Conservation (phyloP, 1,139 yeast genomes). For the Maudiozyma humilis region DNA sequence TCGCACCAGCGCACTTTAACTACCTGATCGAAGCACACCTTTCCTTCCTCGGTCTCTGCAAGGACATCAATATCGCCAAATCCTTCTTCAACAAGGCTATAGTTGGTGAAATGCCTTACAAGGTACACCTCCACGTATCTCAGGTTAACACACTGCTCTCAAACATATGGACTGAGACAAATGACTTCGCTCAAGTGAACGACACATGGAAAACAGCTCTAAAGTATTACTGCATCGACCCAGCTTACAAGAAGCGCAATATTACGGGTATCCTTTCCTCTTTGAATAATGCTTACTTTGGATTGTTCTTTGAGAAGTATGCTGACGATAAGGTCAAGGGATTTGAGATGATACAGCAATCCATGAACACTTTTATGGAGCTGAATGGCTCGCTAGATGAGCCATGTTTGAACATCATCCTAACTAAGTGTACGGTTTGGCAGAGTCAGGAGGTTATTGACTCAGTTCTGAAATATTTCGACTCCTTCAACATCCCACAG, state of each 20-base stretch:
- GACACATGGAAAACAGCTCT: slow-evolving; percentile 33
- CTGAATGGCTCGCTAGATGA: slow-evolving; percentile 52
- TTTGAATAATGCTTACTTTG: slow-evolving; percentile 59
- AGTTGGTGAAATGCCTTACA: slow-evolving; percentile 57
- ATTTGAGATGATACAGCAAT: slow-evolving; percentile 44
- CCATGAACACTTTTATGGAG: slow-evolving; percentile 49
- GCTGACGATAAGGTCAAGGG: slow-evolving; percentile 50
- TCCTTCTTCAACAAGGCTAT: slow-evolving; percentile 67
- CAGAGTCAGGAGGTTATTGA: slow-evolving; percentile 54
- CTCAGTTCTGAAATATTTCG: slow-evolving; percentile 53
- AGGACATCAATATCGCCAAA: slow-evolving; percentile 61
- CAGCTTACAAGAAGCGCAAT: slow-evolving; percentile 26
- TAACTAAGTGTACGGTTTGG: slow-evolving; percentile 64
- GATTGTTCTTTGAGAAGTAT: slow-evolving; percentile 54
- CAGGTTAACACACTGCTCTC: slow-evolving; percentile 57
- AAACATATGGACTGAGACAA: slow-evolving; percentile 50
- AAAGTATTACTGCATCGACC: slow-evolving; percentile 1
- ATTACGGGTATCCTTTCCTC: slow-evolving; percentile 57
- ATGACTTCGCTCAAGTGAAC: slow-evolving; percentile 50
- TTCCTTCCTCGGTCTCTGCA: slow-evolving; percentile 71
- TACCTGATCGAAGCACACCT: slow-evolving; percentile 59
- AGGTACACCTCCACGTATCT: slow-evolving; percentile 63
- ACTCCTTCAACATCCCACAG: slow-evolving; percentile 48
- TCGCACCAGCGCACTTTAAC: slow-evolving; percentile 20
- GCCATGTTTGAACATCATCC: slow-evolving; percentile 67